Evolutionary conservation across 2,329 filamentous ascomycete genomes (phyloP), one percentile per base, ranked within the genome.

Genomic region (Penicillium sp.): DNA sequence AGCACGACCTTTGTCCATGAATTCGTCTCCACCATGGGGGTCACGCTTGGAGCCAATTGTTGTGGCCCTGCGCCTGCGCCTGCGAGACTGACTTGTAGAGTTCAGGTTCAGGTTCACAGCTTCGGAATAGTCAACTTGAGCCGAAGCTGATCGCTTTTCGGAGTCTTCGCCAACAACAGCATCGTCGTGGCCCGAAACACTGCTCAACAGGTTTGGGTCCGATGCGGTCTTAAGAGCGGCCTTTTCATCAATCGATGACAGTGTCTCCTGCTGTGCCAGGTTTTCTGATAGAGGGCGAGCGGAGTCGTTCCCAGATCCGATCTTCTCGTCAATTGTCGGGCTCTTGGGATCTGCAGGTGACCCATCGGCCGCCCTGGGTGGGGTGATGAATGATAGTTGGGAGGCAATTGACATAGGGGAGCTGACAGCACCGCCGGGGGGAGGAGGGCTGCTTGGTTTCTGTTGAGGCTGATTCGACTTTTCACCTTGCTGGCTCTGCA

Each of bases 1-100:
- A 1, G 92, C 90, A 62, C 95, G 90, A 5, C 83, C 82, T 51
- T 84, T 85, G 27, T 83, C 82, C 49, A 97, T 81, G 61, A 97
- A 78, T 48, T 96, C 91, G 58, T 96, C 92, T 1, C 81, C 77
- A 13, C 82, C 77, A 59, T 73, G 75, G 59, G 80, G 78, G 21
- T 79, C 77, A 21, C 75, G 68, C 60, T 74, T 74, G n/a, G 76
- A 79, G 40, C 75, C 73, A 50, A 77, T 72, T 1, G 78, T 80
- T 18, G 73, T 78, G 14, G 73, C 75, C 58, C 78, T 68, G 49
- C 78, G 67, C 58, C 77, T 69, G 40, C 76, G 71, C 50, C 69
- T 71, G 47, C 68, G 69, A 24, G 69, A 68, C 45, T 70, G 71
- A 5, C 62, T 60, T 13, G 70, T 67, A 13, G 69, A 66, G 56